Evolutionary conservation across 2,329 filamentous ascomycete species (phyloP), one percentile per base, ranked within the genome.

Genomic region (Colletotrichum eremochloae): DNA sequence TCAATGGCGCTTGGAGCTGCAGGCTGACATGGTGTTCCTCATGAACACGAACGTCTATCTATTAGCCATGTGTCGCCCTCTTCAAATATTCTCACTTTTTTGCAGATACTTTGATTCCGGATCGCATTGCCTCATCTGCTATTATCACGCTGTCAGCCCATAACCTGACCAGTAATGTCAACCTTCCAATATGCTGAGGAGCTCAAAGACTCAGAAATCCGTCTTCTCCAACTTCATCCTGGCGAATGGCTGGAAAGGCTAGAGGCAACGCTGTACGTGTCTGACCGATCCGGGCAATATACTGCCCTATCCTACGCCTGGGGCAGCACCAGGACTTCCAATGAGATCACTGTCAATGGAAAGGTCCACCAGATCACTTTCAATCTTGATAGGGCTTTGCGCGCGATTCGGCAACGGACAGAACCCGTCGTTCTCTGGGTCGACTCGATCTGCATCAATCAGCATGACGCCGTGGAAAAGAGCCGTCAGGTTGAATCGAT

Each of bases 241-340:
- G 73, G 73, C 4, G 57, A 67, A 5, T 74, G 70, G 73, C 57
- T 66, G 2, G 73, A 71, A 18, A 63, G 63, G 7, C 67, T 74
- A 14, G 29, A 24, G 15, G 62, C 48, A 15, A 60, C 52, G 14
- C 18, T 74, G 4, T 67, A 71, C 29, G 29, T 70, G 18, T 57
- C 66, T 11, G 12, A 60, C 6, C 33, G 42, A 31, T 5, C 8
- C 24, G 44, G 63, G 11, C 3, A 50, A 8, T 79, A 80, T 31
- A 69, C 64, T 14, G 77, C 78, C 7, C 55, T 80, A 0, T 80
- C 77, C 3, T 80, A 80, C 31, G 76, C 77, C 1, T 79, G 79
- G 77, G 78, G 76, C 1, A 77, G 74, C 65, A 72, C 4, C 42
- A 74, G 44, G 68, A 71, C 29, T 61, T 68, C 18, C 69, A 72